Conservation (phyloP, 441 rosid genomes). For the Erodium trifolium region DNA sequence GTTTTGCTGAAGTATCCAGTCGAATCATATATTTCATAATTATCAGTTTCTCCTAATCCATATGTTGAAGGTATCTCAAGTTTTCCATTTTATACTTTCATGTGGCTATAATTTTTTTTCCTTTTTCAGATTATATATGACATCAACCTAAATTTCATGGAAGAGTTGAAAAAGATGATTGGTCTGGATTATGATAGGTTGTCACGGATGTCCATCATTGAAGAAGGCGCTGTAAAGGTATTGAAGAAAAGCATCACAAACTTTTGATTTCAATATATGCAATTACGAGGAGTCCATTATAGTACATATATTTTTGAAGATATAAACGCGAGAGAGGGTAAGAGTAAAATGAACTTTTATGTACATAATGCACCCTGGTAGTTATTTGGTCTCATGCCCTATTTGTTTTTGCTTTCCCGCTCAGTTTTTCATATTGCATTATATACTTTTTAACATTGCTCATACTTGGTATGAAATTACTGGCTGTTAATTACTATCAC, state of each 20-base stretch:
- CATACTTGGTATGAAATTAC: too few species aligned
- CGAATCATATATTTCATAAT: neutral
- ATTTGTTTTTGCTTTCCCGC: too few species aligned
- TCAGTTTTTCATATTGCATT: too few species aligned
- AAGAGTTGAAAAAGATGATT: constrained; percentile 40
- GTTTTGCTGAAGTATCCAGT: neutral
- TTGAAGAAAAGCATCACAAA: constrained; percentile 10
- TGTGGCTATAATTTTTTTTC: neutral
- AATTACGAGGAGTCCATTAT: neutral
- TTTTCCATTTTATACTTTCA: constrained; percentile 6
- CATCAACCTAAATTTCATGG: constrained; percentile 38
- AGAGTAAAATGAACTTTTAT: neutral
- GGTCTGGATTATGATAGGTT: constrained; percentile 43
- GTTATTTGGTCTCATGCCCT: too few species aligned
- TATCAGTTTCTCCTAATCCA: neutral
- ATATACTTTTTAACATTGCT: too few species aligned
- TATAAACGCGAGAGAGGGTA: neutral
- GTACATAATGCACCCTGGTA: too few species aligned
- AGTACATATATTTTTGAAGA: neutral
- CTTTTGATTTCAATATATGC: neutral
- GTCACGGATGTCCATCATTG: constrained; percentile 45
- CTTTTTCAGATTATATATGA: constrained; percentile 41
- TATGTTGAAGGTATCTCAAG: neutral
- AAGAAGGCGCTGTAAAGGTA: constrained; percentile 56
- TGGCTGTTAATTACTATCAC: too few species aligned